phyloP scores from a whole-genome alignment of 148 eudicot species.

The Euryodendron excelsum region DNA sequence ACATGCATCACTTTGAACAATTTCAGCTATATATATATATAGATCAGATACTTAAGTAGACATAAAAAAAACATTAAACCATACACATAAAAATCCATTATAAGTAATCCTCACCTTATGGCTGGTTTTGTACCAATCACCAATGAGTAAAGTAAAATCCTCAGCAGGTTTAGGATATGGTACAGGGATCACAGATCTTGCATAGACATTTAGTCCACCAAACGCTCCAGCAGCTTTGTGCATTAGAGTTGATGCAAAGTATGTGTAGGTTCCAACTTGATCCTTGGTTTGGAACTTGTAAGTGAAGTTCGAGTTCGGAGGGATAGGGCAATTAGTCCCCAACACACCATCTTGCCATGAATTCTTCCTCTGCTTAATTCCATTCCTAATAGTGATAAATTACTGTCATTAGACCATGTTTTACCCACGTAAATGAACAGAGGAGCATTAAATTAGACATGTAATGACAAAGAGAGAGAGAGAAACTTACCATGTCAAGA shows the following conservation, averaged over 20 bases:
- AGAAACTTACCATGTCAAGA: slow-evolving; percentile 72
- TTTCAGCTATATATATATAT: background rate
- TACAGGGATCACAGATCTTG: slow-evolving; percentile 72
- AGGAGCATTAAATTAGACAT: background rate
- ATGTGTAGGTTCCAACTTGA: slow-evolving; percentile 89
- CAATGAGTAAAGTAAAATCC: slow-evolving; percentile 75
- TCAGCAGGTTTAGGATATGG: slow-evolving; percentile 78
- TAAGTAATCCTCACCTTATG: slow-evolving; percentile 51
- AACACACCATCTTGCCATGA: slow-evolving; percentile 98
- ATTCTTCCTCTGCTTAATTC: slow-evolving; percentile 95
- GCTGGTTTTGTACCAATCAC: slow-evolving; percentile 77
- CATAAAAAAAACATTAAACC: background rate
- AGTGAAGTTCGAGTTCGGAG: slow-evolving; percentile 73
- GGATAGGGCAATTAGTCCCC: slow-evolving; percentile 96
- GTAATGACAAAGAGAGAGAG: background rate
- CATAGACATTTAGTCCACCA: slow-evolving; percentile 79
- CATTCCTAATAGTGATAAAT: slow-evolving; percentile 60
- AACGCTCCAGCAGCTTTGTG: slow-evolving; percentile 91
- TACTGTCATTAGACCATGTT: background rate
- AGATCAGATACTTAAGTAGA: background rate
- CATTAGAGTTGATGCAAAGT: slow-evolving; percentile 82
- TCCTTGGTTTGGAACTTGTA: slow-evolving; percentile 90
- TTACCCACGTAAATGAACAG: background rate
- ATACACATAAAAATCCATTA: background rate
- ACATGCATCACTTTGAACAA: background rate